Base-by-base conservation (phyloP, 768 basidiomycete genomes). In the Gloeophyllum trabeum region DNA sequence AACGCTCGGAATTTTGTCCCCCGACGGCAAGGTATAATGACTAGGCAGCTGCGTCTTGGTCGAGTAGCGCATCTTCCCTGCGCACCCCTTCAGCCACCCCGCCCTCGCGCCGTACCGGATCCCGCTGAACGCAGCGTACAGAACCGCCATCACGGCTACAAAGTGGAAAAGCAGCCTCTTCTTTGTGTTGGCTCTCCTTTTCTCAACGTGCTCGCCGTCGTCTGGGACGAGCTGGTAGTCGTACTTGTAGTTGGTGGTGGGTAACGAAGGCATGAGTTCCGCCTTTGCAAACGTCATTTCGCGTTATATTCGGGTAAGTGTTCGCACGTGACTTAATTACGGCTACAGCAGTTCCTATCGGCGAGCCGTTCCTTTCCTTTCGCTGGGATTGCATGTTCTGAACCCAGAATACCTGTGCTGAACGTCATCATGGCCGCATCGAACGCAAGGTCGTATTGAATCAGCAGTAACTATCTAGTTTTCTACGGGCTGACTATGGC, bases 1-100 rank as follows among this genome's bases (percentile, higher is more conserved):
- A 35, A 83, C 69, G 10, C 73, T 65, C 0, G 82, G 82, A 23
- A 85, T 82, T 46, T 69, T 67, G 48, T 79, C 74, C 0, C 82
- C 82, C 24, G 79, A 81, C 3, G 78, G 75, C 12, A 85, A 62
- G 1, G 65, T 69, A 51, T 67, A 81, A 54, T 78, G 64, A 4
- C 62, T 67, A 0, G 76, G 62, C 12, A 67, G 55, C 23, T 45
- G 35, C 41, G 61, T 45, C 7, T 19, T 44, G 16, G 51, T 56
- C 35, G 49, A 46, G 42, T 46, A 49, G 40, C 55, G 54, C 39
- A 41, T 54, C 3, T 48, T 36, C 2, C 51, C 48, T n/a, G 39
- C 23, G 20, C 39, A 42, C 12, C 23, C 20, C 39, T 2, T 20
- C 26, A 5, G 26, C 3, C 44, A 28, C 56, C 54, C 24, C 23